Percentiles rank a stretch among this genome's conserved stretches.
Evolutionary conservation across 2,329 filamentous ascomycete genomes (phyloP).

Genomic region (Ophiostoma ips): DNA sequence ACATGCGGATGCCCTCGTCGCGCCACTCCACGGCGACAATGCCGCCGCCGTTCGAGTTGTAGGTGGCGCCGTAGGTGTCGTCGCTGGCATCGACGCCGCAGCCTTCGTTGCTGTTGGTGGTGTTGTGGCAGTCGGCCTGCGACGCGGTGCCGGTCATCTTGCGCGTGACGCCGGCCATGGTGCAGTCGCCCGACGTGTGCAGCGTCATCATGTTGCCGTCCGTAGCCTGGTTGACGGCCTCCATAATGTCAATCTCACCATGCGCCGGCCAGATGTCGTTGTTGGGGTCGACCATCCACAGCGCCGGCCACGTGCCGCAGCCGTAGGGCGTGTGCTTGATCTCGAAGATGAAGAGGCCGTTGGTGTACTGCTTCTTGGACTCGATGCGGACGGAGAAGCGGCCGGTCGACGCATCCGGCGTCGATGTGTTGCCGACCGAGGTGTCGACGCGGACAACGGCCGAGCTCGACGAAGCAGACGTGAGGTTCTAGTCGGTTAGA

Average conservation of each 20-base stretch:
- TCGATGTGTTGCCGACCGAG: slow-evolving; percentile 31
- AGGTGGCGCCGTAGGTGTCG: slow-evolving; percentile 34
- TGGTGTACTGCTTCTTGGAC: slow-evolving; percentile 44
- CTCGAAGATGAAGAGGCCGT: slow-evolving; percentile 56
- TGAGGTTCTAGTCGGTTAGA: slow-evolving; percentile 48
- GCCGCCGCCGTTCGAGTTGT: slow-evolving; percentile 43
- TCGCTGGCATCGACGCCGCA: slow-evolving; percentile 36
- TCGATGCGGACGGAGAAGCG: slow-evolving; percentile 50
- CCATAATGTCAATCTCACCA: slow-evolving; percentile 33
- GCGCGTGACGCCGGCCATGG: slow-evolving; percentile 37
- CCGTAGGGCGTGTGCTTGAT: slow-evolving; percentile 49
- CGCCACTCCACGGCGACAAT: slow-evolving; percentile 49
- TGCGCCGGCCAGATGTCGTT: slow-evolving; percentile 28
- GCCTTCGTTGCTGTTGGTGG: slow-evolving; percentile 32
- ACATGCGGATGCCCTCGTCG: slow-evolving; percentile 45
- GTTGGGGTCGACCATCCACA: slow-evolving; percentile 51
- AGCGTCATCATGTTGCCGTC: slow-evolving; percentile 46
- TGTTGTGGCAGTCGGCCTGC: slow-evolving; percentile 35
- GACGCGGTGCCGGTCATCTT: slow-evolving; percentile 33
- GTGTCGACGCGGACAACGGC: slow-evolving; percentile 50
- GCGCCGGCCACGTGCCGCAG: slow-evolving; percentile 50
- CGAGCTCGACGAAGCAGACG: slow-evolving; percentile 37
- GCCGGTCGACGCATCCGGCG: slow-evolving; percentile 40
- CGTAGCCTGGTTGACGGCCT: slow-evolving; percentile 27
- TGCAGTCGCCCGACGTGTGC: slow-evolving; percentile 39